Conservation (phyloP, 352 stramenopile species). For the Saprolegnia diclina region DNA sequence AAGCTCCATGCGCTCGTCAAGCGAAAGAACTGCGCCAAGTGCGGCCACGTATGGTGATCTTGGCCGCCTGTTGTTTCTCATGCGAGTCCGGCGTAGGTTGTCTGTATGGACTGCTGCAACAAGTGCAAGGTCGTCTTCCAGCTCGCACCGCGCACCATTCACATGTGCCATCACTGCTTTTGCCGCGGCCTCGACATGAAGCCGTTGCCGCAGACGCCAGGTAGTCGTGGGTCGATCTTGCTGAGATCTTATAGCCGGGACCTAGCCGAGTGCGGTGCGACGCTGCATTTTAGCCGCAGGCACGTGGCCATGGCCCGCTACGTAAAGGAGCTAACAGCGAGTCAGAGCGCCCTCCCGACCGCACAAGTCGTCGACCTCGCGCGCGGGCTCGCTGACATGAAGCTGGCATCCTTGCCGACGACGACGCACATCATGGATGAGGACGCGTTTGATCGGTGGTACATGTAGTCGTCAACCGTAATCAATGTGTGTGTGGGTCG, state of each 20-base stretch:
- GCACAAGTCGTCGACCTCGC: neutral
- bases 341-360: neutral
- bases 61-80: neutral
- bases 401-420: constrained; percentile 5
- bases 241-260: neutral
- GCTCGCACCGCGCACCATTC: neutral
- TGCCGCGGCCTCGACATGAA: constrained; percentile 11
- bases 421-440: neutral
- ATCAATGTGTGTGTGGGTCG: neutral
- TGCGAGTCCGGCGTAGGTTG: neutral
- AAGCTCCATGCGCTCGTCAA: constrained; percentile 11
- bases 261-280: constrained; percentile 5
- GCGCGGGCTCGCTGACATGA: neutral
- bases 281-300: neutral
- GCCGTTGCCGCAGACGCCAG: constrained; percentile 6
- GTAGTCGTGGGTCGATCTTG: neutral
- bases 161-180: constrained; percentile 7
- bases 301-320: constrained; percentile 1
- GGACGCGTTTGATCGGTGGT: neutral
- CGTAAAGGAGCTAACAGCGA: neutral
- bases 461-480: neutral
- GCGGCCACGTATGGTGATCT: neutral
- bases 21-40: constrained; percentile 11
- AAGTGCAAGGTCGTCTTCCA: constrained; percentile 13
- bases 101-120: constrained; percentile 10